Evolutionary conservation across 805 yeast species (phyloP).

Genomic region (Zygotorulaspora florentina): DNA sequence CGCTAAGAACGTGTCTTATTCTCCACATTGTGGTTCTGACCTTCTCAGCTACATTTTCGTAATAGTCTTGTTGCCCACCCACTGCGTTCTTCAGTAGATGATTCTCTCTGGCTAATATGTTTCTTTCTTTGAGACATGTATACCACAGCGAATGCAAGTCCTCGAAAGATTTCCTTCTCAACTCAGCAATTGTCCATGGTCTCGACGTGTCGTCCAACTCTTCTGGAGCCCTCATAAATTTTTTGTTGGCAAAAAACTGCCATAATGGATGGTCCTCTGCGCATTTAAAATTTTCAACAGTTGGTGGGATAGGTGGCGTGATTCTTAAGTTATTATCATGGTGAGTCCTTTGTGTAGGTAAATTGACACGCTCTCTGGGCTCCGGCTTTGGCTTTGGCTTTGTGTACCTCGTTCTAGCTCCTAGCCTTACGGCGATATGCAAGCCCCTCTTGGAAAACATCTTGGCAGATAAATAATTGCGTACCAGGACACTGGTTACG

Average conservation of each 20-base stretch:
- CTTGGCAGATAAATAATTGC: not conserved
- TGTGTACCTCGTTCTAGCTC: conserved; percentile 43
- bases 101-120: conserved; percentile 69
- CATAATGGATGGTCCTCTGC: conserved; percentile 89
- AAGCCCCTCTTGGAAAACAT: conserved; percentile 25
- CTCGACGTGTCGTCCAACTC: conserved; percentile 57
- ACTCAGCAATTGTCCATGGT: conserved; percentile 83
- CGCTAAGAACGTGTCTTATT: conserved; percentile 82
- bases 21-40: conserved; percentile 66
- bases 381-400: conserved; percentile 32
- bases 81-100: conserved; percentile 48
- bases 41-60: conserved; percentile 37
- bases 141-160: conserved; percentile 94
- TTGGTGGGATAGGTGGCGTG: conserved; percentile 82
- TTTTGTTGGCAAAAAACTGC: conserved; percentile 75
- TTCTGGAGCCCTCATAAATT: conserved; percentile 54
- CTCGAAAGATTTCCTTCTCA: conserved; percentile 85
- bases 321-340: conserved; percentile 42
- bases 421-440: conserved; percentile 34
- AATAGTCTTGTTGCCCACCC: conserved; percentile 38
- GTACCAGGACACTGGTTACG: too few species aligned
- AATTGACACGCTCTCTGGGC: conserved; percentile 20
- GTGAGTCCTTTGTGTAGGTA: conserved; percentile 28
- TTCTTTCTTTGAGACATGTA: conserved; percentile 76
- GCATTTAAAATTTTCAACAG: conserved; percentile 64